Evolutionary conservation across 2,329 filamentous ascomycete species (phyloP), one percentile per base, ranked within the genome.

Genomic region (Stachybotrys echinatus): DNA sequence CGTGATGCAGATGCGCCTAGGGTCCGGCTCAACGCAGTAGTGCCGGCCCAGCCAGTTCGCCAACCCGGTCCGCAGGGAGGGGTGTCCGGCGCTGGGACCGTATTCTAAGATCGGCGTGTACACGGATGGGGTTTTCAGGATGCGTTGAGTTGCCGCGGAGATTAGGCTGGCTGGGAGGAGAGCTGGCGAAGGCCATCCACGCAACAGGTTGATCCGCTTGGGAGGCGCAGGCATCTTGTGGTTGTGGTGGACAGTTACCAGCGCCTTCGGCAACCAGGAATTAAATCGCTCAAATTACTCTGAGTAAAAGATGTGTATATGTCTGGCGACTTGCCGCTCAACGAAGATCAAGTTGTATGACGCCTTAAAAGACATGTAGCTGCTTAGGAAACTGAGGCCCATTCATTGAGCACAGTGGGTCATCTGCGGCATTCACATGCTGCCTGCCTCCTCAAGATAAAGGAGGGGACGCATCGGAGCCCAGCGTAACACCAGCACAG

Each of bases 51-150:
- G 73, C 88, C 89, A 96, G 38, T 68, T 62, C 4, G 89, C 85
- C 31, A 96, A 69, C 39, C 81, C 77, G 53, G 81, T 73, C 14
- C 89, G 79, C 37, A 94, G 74, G n/a, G 83, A 83, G 53, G 77
- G 70, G 60, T 87, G 87, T 23, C 92, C 92, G 42, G 81, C 72
- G 64, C 95, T 89, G 0, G 89, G 85, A 0, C 87, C 92, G 61
- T 96, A 96, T 51, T 85, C 76, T 37, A 96, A 76, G n/a, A 79
- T 86, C 1, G 84, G 80, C 3, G 76, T 71, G 50, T 77, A 81
- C 50, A 86, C 70, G 8, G 67, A 62, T 10, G 81, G 77, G 60
- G 86, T 74, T 14, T 79, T 74, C 45, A 95, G 76, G 8, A 84
- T 80, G 48, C 73, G 71, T 51, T 77, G 71, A 50, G 85, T 74